Percentiles rank a stretch among this genome's conserved stretches.
Evolutionary conservation across 345 rosid species (phyloP).

Genomic region (Aquilaria sinensis): DNA sequence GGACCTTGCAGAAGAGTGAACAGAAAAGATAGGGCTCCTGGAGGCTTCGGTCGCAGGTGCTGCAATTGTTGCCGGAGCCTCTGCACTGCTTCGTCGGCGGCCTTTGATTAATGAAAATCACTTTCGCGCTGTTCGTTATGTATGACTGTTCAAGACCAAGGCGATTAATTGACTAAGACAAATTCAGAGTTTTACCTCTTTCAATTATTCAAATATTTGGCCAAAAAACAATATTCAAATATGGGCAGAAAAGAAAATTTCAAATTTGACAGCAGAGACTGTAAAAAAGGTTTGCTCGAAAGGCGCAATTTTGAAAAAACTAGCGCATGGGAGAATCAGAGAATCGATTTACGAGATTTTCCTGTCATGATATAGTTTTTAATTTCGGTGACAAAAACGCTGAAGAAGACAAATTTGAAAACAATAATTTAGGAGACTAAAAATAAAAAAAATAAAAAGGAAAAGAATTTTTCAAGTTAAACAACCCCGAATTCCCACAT

Average conservation of each 20-base stretch:
- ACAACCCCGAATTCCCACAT: background rate
- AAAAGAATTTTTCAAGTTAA: background rate
- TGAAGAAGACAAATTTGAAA: no score
- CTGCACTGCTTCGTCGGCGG: slow-evolving; percentile 59
- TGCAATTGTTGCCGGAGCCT: slow-evolving; percentile 62
- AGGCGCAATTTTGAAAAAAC: no score
- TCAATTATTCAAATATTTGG: background rate
- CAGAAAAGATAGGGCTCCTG: slow-evolving; percentile 71
- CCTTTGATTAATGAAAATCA: slow-evolving; percentile 75
- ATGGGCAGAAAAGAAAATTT: background rate
- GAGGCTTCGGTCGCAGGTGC: slow-evolving; percentile 62
- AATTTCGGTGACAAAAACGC: no score
- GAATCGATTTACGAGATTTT: no score
- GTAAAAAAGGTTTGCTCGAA: no score
- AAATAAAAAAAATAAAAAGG: background rate
- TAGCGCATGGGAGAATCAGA: no score
- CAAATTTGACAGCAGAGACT: no score
- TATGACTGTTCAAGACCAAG: slow-evolving; percentile 43
- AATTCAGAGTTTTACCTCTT: background rate
- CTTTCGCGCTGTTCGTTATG: slow-evolving; percentile 76
- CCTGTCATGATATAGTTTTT: no score
- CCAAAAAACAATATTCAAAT: background rate
- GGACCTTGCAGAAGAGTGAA: slow-evolving; percentile 89
- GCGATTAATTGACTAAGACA: no score
- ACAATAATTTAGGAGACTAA: background rate